phyloP scores from a whole-genome alignment of 495 filamentous ascomycete species.

The Diplogelasinospora grovesii region DNA sequence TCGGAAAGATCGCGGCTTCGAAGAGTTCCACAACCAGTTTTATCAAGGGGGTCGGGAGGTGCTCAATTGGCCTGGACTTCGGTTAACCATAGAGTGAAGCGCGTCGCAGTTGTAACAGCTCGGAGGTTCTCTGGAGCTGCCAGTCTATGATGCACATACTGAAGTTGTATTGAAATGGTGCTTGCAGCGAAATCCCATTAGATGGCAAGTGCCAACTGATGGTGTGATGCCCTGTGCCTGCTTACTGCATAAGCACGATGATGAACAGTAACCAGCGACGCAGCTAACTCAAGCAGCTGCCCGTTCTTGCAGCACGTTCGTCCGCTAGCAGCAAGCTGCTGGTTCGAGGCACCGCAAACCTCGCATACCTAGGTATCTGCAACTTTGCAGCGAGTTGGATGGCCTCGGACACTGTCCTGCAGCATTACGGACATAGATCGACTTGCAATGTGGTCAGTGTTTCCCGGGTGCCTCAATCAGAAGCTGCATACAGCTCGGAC shows the following conservation, averaged over 20 bases:
- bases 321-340: constrained; percentile 6
- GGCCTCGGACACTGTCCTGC: constrained; percentile 2
- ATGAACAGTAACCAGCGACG: constrained; percentile 1
- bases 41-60: constrained; percentile 8
- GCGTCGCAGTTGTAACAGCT: too few relatives aligned
- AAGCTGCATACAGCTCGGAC: constrained; percentile 8
- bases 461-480: constrained; percentile 7
- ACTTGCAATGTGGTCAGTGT: constrained; percentile 7
- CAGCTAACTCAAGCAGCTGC: constrained; percentile 3
- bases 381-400: not conserved
- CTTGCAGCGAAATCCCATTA: too few relatives aligned
- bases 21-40: constrained; percentile 20
- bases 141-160: too few relatives aligned
- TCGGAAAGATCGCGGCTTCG: constrained; percentile 22
- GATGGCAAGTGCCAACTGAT: not conserved
- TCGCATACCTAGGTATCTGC: not conserved
- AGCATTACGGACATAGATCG: constrained; percentile 5
- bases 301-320: constrained; percentile 4
- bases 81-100: constrained; percentile 11
- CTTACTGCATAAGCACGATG: not conserved
- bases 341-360: constrained; percentile 11
- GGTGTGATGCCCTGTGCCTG: not conserved
- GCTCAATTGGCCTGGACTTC: constrained; percentile 11
- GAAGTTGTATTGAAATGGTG: too few relatives aligned
- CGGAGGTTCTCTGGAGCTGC: too few relatives aligned